These are phyloP conservation scores for Saprolegnia parasitica DNA, from an alignment of 352 stramenopile genomes.

Conservation along the genomic window DNA sequence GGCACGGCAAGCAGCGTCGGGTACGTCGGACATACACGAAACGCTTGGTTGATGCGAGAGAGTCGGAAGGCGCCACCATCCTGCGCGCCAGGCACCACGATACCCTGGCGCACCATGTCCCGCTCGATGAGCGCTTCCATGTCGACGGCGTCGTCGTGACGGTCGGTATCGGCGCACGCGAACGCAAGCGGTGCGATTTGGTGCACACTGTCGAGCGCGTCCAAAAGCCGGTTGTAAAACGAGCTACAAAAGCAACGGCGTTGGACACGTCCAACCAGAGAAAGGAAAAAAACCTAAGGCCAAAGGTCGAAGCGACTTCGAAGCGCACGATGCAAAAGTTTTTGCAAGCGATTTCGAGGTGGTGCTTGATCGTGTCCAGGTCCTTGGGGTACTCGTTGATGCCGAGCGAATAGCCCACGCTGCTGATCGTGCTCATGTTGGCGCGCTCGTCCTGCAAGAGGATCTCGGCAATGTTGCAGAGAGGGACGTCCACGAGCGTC, in stretches of 20 bases:
- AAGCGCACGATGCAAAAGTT: constrained; percentile 71
- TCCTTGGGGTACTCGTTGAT: constrained; percentile 29
- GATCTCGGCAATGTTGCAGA: constrained; percentile 69
- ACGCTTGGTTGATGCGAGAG: constrained; percentile 64
- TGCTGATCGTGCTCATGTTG: constrained; percentile 36
- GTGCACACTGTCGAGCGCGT: constrained; percentile 5
- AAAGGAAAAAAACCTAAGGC: not conserved
- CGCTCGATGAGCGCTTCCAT: not conserved
- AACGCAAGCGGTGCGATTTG: constrained; percentile 20
- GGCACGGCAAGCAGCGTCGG: constrained; percentile 86
- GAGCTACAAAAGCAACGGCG: not conserved
- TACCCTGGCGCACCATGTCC: not conserved
- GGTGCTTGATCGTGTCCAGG: constrained; percentile 36
- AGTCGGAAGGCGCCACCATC: constrained; percentile 40
- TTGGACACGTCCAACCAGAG: not conserved
- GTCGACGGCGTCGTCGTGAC: not conserved
- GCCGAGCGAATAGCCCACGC: constrained; percentile 11
- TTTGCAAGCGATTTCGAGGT: constrained; percentile 81
- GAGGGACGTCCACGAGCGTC: constrained; percentile 55
- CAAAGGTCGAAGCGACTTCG: constrained; percentile 6
- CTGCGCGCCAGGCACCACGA: not conserved
- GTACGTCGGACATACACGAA: constrained; percentile 81
- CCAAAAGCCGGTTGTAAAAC: constrained; percentile 9
- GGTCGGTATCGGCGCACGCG: not conserved
- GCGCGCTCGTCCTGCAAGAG: constrained; percentile 49